These are phyloP conservation scores for Grigorovia jiainica DNA, from an alignment of 805 yeast species.

Conservation along the genomic window DNA sequence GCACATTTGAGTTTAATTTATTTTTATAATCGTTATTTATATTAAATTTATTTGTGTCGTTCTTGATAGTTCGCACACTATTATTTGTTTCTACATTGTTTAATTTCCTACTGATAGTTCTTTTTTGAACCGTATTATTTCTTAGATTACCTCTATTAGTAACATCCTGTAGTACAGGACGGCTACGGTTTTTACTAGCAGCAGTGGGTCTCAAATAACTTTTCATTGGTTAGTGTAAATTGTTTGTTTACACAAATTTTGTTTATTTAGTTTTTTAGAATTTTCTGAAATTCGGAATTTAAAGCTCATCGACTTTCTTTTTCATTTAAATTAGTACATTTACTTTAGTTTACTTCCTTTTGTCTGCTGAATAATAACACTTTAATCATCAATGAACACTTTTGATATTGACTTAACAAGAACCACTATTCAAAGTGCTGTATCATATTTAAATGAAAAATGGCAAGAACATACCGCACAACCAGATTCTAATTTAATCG, in stretches of 20 bases:
- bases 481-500: too few species aligned
- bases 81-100: too few species aligned
- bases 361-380: too few species aligned
- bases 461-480: constrained; percentile 2
- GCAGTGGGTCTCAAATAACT: constrained; percentile 5
- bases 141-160: constrained; percentile 5
- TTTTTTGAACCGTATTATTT: neutral
- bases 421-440: constrained; percentile 2
- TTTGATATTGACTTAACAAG: constrained; percentile 7
- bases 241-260: too few species aligned
- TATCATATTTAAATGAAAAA: constrained; percentile 1
- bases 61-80: too few species aligned
- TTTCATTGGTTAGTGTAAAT: too few species aligned
- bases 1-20: neutral
- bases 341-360: too few species aligned
- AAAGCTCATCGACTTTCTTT: too few species aligned
- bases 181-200: constrained; percentile 2
- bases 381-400: too few species aligned
- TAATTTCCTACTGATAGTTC: neutral
- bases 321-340: too few species aligned
- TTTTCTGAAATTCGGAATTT: too few species aligned
- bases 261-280: too few species aligned
- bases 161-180: constrained; percentile 17
- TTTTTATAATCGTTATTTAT: neutral
- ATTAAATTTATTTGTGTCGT: neutral